Conservation (phyloP, 805 yeast genomes). For the Kodamaea nitidulidarum region DNA sequence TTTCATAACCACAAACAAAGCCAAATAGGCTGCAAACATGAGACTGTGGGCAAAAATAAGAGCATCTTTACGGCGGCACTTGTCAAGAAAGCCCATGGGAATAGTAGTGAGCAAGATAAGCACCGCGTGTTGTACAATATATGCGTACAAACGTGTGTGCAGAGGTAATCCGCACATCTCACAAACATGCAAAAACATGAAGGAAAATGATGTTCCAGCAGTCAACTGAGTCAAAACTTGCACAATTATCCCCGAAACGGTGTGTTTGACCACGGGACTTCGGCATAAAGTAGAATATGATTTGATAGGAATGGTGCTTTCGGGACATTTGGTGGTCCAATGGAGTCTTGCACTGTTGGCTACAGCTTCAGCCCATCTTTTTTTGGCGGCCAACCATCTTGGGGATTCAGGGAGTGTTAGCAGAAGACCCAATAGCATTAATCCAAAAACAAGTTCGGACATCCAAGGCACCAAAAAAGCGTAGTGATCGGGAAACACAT, state of each 20-base stretch:
- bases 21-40: slow-evolving; percentile 30
- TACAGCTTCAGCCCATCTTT: slow-evolving; percentile 16
- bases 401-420: slow-evolving; percentile 31
- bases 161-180: slow-evolving; percentile 44
- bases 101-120: slow-evolving; percentile 39
- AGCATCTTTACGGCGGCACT: slow-evolving; percentile 44
- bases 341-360: slow-evolving; percentile 19
- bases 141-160: slow-evolving; percentile 26
- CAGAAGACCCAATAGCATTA: slow-evolving; percentile 16
- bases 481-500: slow-evolving; percentile 7
- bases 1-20: slow-evolving; percentile 35
- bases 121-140: slow-evolving; percentile 36
- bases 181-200: slow-evolving; percentile 44
- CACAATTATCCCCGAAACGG: slow-evolving; percentile 32
- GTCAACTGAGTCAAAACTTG: slow-evolving; percentile 45
- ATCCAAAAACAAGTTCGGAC: slow-evolving; percentile 15
- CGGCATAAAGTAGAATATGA: neutral
- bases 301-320: neutral
- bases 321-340: neutral
- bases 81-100: slow-evolving; percentile 43
- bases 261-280: slow-evolving; percentile 19
- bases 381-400: slow-evolving; percentile 19
- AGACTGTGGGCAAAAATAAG: slow-evolving; percentile 41
- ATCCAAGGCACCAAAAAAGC: slow-evolving; percentile 20
- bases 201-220: slow-evolving; percentile 42